Percentiles rank a stretch among this genome's conserved stretches.
Conservation (phyloP, 1,284 basidiomycete genomes). For the Trichosporon sp. region DNA sequence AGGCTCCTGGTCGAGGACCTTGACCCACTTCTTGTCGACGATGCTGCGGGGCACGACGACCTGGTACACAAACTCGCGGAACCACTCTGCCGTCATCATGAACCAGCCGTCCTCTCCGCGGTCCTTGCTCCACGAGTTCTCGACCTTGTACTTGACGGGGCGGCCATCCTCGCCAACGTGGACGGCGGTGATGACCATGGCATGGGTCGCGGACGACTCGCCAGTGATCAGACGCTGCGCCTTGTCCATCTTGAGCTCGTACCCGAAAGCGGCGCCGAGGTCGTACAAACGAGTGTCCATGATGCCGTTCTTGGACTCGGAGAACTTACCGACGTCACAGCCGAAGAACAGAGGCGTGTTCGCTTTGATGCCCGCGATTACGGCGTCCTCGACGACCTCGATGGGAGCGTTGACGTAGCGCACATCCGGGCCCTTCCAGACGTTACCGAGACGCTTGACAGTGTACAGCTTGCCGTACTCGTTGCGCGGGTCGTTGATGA, state of each 20-base stretch:
- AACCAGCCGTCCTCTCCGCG: conserved; percentile 85
- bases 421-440: conserved; percentile 81
- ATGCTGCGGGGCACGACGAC: conserved; percentile 78
- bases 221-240: conserved; percentile 76
- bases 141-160: conserved; percentile 85
- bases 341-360: conserved; percentile 93
- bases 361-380: conserved; percentile 82
- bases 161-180: conserved; percentile 76
- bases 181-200: conserved; percentile 86
- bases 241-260: conserved; percentile 68
- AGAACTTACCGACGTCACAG: conserved; percentile 64
- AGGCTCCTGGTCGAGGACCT: conserved; percentile 73
- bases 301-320: conserved; percentile 64
- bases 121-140: conserved; percentile 90
- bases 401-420: conserved; percentile 86
- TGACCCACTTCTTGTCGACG: conserved; percentile 75
- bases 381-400: conserved; percentile 74
- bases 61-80: conserved; percentile 75
- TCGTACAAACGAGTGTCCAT: conserved; percentile 85
- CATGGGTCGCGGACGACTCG: conserved; percentile 67
- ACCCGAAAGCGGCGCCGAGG: conserved; percentile 72
- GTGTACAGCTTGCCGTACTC: conserved; percentile 81
- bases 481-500: conserved; percentile 94
- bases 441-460: conserved; percentile 87
- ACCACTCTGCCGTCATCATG: conserved; percentile 90